A percentile compares a stretch with the other conserved stretches of the same genome.
Evolutionary conservation across 2,329 filamentous ascomycete genomes (phyloP).

Genomic region (Cladophialophora chaetospira): DNA sequence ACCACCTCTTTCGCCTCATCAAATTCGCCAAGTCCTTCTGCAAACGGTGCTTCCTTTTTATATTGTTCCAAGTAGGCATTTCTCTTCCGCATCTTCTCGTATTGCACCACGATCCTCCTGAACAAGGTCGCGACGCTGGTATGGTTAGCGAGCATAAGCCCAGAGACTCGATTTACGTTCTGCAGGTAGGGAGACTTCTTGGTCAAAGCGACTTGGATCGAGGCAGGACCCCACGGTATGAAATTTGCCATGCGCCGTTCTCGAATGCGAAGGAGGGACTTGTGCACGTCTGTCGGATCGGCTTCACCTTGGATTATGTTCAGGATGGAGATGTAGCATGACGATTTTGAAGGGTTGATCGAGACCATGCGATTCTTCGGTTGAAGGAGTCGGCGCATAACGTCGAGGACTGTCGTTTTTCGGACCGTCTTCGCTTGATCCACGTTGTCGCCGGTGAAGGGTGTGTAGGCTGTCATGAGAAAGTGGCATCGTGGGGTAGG

Average conservation of each 20-base stretch:
- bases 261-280: slow-evolving; percentile 92
- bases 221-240: slow-evolving; percentile 97
- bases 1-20: slow-evolving; percentile 93
- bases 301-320: slow-evolving; percentile 99
- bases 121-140: slow-evolving; percentile 96
- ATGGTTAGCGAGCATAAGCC: slow-evolving; percentile 96
- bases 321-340: slow-evolving; percentile 97
- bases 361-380: slow-evolving; percentile 99
- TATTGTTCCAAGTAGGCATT: slow-evolving; percentile 97
- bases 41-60: slow-evolving; percentile 91
- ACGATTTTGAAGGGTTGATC: slow-evolving; percentile 91
- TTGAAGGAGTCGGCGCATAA: slow-evolving; percentile 92
- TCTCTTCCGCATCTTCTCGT: slow-evolving; percentile 90
- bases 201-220: slow-evolving; percentile 94
- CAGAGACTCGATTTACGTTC: slow-evolving; percentile 90
- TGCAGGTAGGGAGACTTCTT: slow-evolving; percentile 96
- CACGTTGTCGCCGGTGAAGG: slow-evolving; percentile 93
- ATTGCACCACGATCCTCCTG: slow-evolving; percentile 88
- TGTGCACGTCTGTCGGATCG: slow-evolving; percentile 96
- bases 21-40: slow-evolving; percentile 89
- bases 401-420: slow-evolving; percentile 96
- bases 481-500: slow-evolving; percentile 97
- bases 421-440: slow-evolving; percentile 97
- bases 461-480: slow-evolving; percentile 97
- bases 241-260: slow-evolving; percentile 93